Evolutionary conservation across 345 rosid genomes (phyloP).

Genomic region (Lepidium aucheri): DNA sequence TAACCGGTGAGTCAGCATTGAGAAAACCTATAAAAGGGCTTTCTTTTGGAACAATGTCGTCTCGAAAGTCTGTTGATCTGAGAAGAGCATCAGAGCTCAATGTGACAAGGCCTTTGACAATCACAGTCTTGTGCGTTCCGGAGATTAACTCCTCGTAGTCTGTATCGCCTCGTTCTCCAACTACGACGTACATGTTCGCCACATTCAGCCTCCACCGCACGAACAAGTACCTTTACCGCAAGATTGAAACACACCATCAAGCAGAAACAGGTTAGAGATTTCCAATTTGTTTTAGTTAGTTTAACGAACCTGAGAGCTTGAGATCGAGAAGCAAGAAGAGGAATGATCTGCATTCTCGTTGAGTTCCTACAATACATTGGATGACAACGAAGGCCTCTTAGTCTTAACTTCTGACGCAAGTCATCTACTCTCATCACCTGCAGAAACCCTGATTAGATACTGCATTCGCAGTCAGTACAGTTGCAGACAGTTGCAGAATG

Average conservation of each 20-base stretch:
- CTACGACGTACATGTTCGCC: slow-evolving; percentile 72
- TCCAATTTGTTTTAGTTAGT: neutral
- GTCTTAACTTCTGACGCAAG: slow-evolving; percentile 85
- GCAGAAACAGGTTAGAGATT: neutral
- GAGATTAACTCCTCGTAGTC: slow-evolving; percentile 81
- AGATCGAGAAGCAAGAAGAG: slow-evolving; percentile 90
- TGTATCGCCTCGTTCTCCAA: slow-evolving; percentile 82
- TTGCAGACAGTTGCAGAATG: neutral
- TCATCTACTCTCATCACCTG: slow-evolving; percentile 77
- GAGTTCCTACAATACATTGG: slow-evolving; percentile 90
- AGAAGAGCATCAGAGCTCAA: slow-evolving; percentile 62
- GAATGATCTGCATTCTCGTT: slow-evolving; percentile 69
- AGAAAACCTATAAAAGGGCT: slow-evolving; percentile 51
- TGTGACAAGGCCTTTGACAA: slow-evolving; percentile 49
- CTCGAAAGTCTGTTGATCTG: slow-evolving; percentile 48
- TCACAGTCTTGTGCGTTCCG: slow-evolving; percentile 73
- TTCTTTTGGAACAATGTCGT: slow-evolving; percentile 61
- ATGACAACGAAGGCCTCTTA: slow-evolving; percentile 96
- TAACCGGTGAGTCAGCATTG: slow-evolving; percentile 35
- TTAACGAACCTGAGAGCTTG: slow-evolving; percentile 76
- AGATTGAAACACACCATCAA: neutral
- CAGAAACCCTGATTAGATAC: slow-evolving; percentile 2
- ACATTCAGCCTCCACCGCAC: slow-evolving; percentile 93
- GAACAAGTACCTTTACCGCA: slow-evolving; percentile 53
- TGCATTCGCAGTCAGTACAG: neutral